Base-by-base conservation (phyloP, 192 early-diverging fungal species). In the Backusella circina region DNA sequence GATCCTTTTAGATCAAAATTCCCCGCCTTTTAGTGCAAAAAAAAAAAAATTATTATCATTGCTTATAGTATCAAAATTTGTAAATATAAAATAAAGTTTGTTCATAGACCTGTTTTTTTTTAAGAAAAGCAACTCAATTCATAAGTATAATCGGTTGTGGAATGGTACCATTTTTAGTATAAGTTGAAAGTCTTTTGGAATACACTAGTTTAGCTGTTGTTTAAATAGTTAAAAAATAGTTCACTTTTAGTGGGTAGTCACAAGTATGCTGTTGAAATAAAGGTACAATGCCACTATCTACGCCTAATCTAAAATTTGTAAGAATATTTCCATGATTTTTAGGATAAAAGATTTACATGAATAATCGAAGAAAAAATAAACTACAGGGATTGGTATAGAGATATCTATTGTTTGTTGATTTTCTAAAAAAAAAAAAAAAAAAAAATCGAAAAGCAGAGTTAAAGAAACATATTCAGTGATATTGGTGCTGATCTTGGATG, bases 1-100 rank as follows among this genome's bases (percentile, higher is more conserved):
- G 77, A 78, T 51, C 77, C 77, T n/a, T 73, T 65, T 39, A 38
- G 66, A 30, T 65, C 77, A 5, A 73, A 67, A 37, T 78, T 78
- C 36, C 77, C 77, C 26, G 77, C 77, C 12, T 78, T 78, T 57
- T 78, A 73, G 44, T 61, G 10, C 44, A 47, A 47, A 35, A 35
- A 47, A 35, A 35, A 72, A 30, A 18, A 4, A 7, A 16, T 41
- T 41, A 16, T 41, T 35, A 30, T 33, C 67, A 2, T 68, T 15
- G 3, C 36, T 35, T 21, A 10, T 38, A 33, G 12, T 28, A 38
- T 28, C 7, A 70, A 23, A 18, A 38, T 26, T 35, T 39, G 54
- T 61, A 61, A 23, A 61, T 61, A 61, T 61, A 57, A 57, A 57
- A 57, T 57, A 57, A 57, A 57, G 51, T 57, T 57, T 57, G 51